phyloP scores from a whole-genome alignment of 305 asterid species.

The Fraxinus latifolia region DNA sequence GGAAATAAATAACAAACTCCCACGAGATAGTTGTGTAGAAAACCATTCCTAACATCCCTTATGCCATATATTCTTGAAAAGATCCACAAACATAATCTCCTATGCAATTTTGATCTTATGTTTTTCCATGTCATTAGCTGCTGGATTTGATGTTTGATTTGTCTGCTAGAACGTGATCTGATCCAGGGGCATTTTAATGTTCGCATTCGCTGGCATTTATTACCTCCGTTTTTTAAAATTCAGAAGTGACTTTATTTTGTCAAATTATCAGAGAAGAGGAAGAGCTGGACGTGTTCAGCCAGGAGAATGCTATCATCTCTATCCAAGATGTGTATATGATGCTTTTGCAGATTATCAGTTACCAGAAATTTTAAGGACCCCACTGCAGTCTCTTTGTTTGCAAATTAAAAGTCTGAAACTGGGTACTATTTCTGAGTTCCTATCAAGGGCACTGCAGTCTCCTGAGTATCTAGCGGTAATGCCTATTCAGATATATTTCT shows the following conservation, averaged over 20 bases:
- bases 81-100: neutral
- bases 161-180: neutral
- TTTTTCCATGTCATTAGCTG: neutral
- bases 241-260: slow-evolving; percentile 1
- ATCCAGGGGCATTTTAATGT: slow-evolving; percentile 1
- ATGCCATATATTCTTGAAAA: neutral
- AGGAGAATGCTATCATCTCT: slow-evolving; percentile 92
- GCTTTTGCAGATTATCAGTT: slow-evolving; percentile 82
- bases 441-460: slow-evolving; percentile 86
- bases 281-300: slow-evolving; percentile 99
- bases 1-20: neutral
- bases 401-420: slow-evolving; percentile 91
- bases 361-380: slow-evolving; percentile 95
- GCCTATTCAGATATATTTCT: slow-evolving; percentile 26
- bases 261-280: slow-evolving; percentile 79
- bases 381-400: slow-evolving; percentile 91
- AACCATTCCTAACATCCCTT: neutral
- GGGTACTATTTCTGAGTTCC: slow-evolving; percentile 81
- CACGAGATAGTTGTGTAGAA: neutral
- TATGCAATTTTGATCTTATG: neutral
- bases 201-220: slow-evolving; percentile 14
- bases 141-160: slow-evolving; percentile 12
- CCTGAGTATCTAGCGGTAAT: slow-evolving; percentile 91
- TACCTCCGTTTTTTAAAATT: neutral
- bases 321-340: slow-evolving; percentile 80